phyloP scores from a whole-genome alignment of 2,329 filamentous ascomycete genomes.

The Claviceps pusilla region DNA sequence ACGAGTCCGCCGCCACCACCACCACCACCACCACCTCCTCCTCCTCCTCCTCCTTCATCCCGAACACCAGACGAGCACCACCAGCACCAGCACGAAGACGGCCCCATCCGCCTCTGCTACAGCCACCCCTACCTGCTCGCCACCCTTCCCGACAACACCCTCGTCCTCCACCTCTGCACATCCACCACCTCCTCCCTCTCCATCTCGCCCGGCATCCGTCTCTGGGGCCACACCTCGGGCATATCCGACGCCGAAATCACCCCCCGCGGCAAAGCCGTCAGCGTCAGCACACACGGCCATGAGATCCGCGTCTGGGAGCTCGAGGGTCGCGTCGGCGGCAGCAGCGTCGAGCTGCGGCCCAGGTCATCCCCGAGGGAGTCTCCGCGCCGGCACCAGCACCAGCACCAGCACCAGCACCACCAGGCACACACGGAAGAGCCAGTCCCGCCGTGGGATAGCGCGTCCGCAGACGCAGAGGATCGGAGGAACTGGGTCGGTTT shows the following conservation, averaged over 20 bases:
- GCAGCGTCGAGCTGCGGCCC: conserved; percentile 39
- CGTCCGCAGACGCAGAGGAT: conserved; percentile 31
- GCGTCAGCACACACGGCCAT: conserved; percentile 66
- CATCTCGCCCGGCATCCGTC: conserved; percentile 57
- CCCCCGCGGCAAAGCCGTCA: conserved; percentile 72
- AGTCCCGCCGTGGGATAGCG: background rate
- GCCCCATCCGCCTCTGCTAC: conserved; percentile 53
- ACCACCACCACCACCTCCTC: background rate
- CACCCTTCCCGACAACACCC: conserved; percentile 73
- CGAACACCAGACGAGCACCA: no score
- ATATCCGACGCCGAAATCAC: conserved; percentile 78
- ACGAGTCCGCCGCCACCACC: background rate
- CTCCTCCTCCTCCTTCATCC: conserved; percentile 5
- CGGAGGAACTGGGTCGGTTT: conserved; percentile 62
- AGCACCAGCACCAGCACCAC: no score
- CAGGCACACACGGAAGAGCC: background rate
- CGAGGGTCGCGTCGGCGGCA: conserved; percentile 48
- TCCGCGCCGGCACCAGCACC: no score
- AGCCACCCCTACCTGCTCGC: conserved; percentile 73
- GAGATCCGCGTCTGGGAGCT: conserved; percentile 81
- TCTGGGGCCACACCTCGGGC: conserved; percentile 86
- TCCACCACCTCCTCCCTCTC: conserved; percentile 52
- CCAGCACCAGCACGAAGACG: conserved; percentile 12
- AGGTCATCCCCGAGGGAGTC: conserved; percentile 10
- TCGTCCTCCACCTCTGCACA: conserved; percentile 67